Percentiles rank a stretch among this genome's conserved stretches.
These are phyloP conservation scores for Candida arabinofermentans DNA, from an alignment of 805 yeast species.

Conservation along the genomic window DNA sequence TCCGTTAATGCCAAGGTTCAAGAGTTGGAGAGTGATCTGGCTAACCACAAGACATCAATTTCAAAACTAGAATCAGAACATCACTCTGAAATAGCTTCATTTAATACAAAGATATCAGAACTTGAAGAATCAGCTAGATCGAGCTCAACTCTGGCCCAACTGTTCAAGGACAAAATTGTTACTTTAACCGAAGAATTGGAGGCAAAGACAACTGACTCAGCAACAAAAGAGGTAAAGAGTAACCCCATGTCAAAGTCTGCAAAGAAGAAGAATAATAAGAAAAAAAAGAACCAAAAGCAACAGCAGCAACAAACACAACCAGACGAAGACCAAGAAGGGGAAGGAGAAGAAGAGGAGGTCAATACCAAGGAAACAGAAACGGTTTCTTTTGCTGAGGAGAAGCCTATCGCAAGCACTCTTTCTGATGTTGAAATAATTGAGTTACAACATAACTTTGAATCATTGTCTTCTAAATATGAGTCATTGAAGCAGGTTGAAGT, in stretches of 20 bases:
- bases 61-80: not conserved
- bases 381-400: constrained; percentile 4
- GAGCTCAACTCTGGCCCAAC: constrained; percentile 15
- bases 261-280: constrained; percentile 14
- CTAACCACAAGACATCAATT: not conserved
- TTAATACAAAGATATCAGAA: not conserved
- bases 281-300: constrained; percentile 18
- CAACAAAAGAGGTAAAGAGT: not conserved
- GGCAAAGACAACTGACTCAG: not conserved
- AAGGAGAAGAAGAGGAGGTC: constrained; percentile 14
- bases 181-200: constrained; percentile 18
- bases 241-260: constrained; percentile 3
- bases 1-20: not conserved
- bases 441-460: constrained; percentile 22
- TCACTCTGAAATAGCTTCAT: not conserved
- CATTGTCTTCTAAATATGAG: constrained; percentile 10
- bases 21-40: not conserved
- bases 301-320: constrained; percentile 9
- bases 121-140: constrained; percentile 19
- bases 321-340: constrained; percentile 1
- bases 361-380: constrained; percentile 20
- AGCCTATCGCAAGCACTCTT: constrained; percentile 1
- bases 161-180: constrained; percentile 26
- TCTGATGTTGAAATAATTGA: constrained; percentile 20
- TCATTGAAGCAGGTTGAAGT: constrained; percentile 2